Base-by-base conservation (phyloP, 768 basidiomycete species). In the Mycena albidolilacea region DNA sequence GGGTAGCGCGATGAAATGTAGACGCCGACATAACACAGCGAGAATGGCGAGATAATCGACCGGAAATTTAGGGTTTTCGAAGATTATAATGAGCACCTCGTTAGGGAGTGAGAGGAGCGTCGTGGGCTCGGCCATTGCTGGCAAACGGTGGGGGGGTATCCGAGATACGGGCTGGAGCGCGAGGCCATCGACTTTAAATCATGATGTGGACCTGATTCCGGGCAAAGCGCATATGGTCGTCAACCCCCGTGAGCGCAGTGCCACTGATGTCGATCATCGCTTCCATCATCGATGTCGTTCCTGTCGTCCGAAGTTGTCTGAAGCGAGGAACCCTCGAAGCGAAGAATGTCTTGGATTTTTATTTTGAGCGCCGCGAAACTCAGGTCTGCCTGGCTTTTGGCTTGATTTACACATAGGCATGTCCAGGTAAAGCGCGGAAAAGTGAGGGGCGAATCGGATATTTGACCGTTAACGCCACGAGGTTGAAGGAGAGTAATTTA, bases 31-130 rank as follows among this genome's bases (percentile, higher is more conserved):
- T n/a, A 67, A 35, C 3, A 64, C 46, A 0, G 74, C 63, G 19
- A 75, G 71, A 35, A 59, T 43, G 39, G 64, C 55, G 35, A 75
- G 64, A 44, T 57, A 63, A 7, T 75, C 71, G 38, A 61, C 23
- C 19, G 74, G 71, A 55, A 75, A 75, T 15, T 43, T 62, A 7
- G 71, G 64, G 35, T 72, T 75, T 21, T 75, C 67, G 74, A 75
- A 72, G 1, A 75, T 64, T 12, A 60, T 15, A n/a, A 72, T 43
- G 50, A 75, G 74, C 8, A 75, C 64, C 60, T 75, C 74, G 55
- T 75, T 72, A 0, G 74, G 74, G 15, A 75, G 71, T 0, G 74
- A 72, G 41, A 75, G 71, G 41, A 75, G 67, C 54, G 58, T 59
- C n/a, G 17, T 35, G 4, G 62, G 30, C 8, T 19, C 48, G 17